These are phyloP conservation scores for Cyberlindnera maclurae DNA, from an alignment of 805 yeast genomes.

Conservation along the genomic window DNA sequence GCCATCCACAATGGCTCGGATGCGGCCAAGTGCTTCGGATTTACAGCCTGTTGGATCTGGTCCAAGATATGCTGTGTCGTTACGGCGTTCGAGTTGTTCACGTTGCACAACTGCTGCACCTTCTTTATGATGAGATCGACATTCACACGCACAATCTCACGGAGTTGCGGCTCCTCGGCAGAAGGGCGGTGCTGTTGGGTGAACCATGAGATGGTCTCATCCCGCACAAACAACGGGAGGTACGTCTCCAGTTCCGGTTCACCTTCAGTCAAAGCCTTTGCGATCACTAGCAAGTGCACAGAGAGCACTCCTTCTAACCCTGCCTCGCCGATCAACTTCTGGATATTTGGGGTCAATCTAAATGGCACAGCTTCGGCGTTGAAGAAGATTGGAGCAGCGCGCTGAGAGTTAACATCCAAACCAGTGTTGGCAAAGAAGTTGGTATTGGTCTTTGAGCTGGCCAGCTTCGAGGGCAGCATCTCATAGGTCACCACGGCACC, in stretches of 20 bases:
- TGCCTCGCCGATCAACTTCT: slow-evolving; percentile 88
- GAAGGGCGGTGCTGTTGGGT: slow-evolving; percentile 78
- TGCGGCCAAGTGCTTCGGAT: slow-evolving; percentile 86
- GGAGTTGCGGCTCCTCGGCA: slow-evolving; percentile 74
- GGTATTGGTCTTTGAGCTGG: slow-evolving; percentile 35
- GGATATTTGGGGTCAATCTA: slow-evolving; percentile 93
- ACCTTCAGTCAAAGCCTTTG: slow-evolving; percentile 84
- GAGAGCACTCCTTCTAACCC: slow-evolving; percentile 88
- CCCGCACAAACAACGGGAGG: slow-evolving; percentile 89
- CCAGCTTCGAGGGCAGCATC: slow-evolving; percentile 85
- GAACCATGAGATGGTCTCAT: slow-evolving; percentile 93
- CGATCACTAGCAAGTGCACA: slow-evolving; percentile 75
- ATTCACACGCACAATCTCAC: slow-evolving; percentile 82
- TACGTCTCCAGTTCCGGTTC: slow-evolving; percentile 89
- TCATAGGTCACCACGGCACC: slow-evolving; percentile 94
- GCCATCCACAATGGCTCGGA: slow-evolving; percentile 96
- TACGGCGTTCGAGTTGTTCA: slow-evolving; percentile 43
- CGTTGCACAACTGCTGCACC: slow-evolving; percentile 69
- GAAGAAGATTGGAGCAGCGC: slow-evolving; percentile 68
- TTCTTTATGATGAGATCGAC: slow-evolving; percentile 80
- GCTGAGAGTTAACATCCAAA: slow-evolving; percentile 25
- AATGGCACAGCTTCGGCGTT: slow-evolving; percentile 93
- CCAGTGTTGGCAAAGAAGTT: slow-evolving; percentile 31
- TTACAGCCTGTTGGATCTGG: slow-evolving; percentile 88
- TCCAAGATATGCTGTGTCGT: slow-evolving; percentile 89